Conservation (phyloP, 371 early-diverging fungal genomes). For the Mucor velutinosus region DNA sequence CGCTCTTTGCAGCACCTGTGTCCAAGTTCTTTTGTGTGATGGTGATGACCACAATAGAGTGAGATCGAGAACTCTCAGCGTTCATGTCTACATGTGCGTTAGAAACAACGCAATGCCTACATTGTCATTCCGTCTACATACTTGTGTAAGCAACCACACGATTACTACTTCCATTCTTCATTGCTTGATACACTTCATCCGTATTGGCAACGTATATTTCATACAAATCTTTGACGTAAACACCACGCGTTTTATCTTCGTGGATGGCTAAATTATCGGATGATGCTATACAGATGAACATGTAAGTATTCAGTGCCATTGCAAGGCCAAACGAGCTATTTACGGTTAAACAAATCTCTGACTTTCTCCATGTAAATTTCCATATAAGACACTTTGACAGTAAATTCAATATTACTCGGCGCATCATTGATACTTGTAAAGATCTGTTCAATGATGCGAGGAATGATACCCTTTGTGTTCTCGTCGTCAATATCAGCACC, state of each 20-base stretch:
- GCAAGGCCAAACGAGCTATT: conserved; percentile 19
- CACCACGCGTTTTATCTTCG: conserved; percentile 93
- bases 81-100: conserved; percentile 84
- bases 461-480: conserved; percentile 91
- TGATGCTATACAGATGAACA: conserved; percentile 51
- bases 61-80: conserved; percentile 94
- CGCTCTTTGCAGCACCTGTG: conserved; percentile 88
- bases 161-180: conserved; percentile 88
- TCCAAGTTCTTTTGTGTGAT: conserved; percentile 90
- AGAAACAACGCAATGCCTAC: neutral
- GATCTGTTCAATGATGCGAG: conserved; percentile 91
- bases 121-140: conserved; percentile 29
- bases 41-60: conserved; percentile 97
- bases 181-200: conserved; percentile 94
- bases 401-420: conserved; percentile 88
- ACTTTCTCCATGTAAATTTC: conserved; percentile 99
- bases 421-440: conserved; percentile 86
- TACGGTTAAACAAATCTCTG: conserved; percentile 93
- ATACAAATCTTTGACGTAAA: conserved; percentile 94
- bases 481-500: conserved; percentile 91
- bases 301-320: neutral
- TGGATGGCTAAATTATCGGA: conserved; percentile 93
- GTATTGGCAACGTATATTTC: conserved; percentile 93
- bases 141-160: conserved; percentile 93
- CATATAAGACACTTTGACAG: conserved; percentile 95